These are phyloP conservation scores for Diplosphaera chodatii DNA, from an alignment of 139 green algal species.

Conservation along the genomic window DNA sequence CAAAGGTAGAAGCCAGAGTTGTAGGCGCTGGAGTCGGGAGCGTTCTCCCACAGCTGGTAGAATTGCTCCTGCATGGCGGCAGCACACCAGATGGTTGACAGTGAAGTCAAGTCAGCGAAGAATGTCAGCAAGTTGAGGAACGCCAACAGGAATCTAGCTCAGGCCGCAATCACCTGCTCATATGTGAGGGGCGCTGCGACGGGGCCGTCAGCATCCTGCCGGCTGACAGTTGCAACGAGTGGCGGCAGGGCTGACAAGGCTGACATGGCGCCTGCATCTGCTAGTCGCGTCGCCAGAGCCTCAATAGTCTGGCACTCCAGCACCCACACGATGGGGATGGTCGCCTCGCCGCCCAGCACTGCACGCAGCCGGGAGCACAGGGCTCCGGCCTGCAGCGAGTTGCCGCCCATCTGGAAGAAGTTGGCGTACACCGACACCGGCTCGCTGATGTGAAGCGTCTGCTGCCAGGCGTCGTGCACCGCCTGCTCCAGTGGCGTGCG, in stretches of 20 bases:
- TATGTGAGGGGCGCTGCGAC: not conserved
- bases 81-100: too few relatives aligned
- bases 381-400: constrained; percentile 17
- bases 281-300: constrained; percentile 3
- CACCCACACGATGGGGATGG: constrained; percentile 12
- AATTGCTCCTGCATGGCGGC: constrained; percentile 6
- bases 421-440: not conserved
- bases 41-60: constrained; percentile 1
- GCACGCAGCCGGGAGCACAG: constrained; percentile 5
- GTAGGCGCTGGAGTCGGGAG: not conserved
- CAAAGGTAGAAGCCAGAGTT: not conserved
- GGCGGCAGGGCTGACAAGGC: not conserved
- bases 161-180: not conserved
- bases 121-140: too few relatives aligned
- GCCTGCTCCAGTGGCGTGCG: not conserved
- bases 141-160: too few relatives aligned
- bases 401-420: constrained; percentile 17
- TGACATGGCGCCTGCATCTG: not conserved
- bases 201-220: too few relatives aligned
- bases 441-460: not conserved
- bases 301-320: constrained; percentile 16
- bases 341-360: not conserved
- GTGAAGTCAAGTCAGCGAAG: too few relatives aligned
- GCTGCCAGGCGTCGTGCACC: constrained; percentile 5
- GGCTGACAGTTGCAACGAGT: not conserved